A percentile compares a stretch with the other conserved stretches of the same genome.
These are phyloP conservation scores for Fusarium algeriense DNA, from an alignment of 2,329 filamentous ascomycete species.

Conservation along the genomic window DNA sequence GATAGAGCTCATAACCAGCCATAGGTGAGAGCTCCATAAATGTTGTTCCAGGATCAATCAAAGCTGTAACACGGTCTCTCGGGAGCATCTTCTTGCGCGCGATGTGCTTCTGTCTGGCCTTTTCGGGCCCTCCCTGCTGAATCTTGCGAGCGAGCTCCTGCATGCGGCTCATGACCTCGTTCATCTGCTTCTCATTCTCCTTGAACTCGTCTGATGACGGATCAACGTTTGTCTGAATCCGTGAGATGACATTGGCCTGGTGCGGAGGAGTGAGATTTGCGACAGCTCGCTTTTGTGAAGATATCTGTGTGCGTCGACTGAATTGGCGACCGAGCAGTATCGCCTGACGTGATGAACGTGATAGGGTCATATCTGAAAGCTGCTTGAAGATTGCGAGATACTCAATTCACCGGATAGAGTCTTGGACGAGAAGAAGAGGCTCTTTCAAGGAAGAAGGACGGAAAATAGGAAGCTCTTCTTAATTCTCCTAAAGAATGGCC, in stretches of 20 bases:
- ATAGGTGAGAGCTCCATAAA: constrained; percentile 96
- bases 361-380: constrained; percentile 58
- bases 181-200: constrained; percentile 85
- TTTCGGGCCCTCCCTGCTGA: constrained; percentile 81
- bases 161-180: constrained; percentile 76
- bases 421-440: constrained; percentile 13
- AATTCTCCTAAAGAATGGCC: constrained; percentile 19
- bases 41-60: constrained; percentile 89
- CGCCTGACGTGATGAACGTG: constrained; percentile 61
- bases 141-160: constrained; percentile 77
- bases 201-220: constrained; percentile 80
- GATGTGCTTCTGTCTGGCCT: constrained; percentile 88
- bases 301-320: constrained; percentile 51
- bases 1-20: constrained; percentile 87
- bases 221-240: constrained; percentile 82
- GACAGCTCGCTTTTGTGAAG: constrained; percentile 57
- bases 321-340: constrained; percentile 54
- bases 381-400: constrained; percentile 11
- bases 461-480: constrained; percentile 12
- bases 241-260: constrained; percentile 85
- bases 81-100: constrained; percentile 94
- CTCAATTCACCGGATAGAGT: not conserved
- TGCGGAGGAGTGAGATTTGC: constrained; percentile 84
- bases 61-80: constrained; percentile 85
- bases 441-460: constrained; percentile 15